Conservation (phyloP, 208 protist genomes). For the Naegleria fowleri region DNA sequence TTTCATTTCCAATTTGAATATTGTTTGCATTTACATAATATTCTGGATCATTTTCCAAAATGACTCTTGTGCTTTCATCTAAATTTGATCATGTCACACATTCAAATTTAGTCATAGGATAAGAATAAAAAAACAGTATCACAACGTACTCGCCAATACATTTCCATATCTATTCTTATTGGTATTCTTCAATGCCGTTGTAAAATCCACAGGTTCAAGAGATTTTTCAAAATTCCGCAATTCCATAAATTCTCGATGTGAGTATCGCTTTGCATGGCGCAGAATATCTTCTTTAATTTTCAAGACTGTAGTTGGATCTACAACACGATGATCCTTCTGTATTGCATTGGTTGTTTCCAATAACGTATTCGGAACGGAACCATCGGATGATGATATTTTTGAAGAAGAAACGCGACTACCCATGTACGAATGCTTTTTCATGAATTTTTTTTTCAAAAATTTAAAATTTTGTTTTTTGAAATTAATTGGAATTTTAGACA, state of each 20-base stretch:
- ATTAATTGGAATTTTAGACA: too few species aligned
- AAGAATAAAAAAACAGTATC: background rate
- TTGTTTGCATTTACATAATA: background rate
- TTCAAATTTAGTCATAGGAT: too few species aligned
- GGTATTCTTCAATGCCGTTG: background rate
- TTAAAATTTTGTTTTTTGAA: too few species aligned
- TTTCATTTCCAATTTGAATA: background rate
- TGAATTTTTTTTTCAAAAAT: too few species aligned
- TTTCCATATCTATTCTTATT: background rate
- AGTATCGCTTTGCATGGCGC: background rate
- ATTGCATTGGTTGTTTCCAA: background rate
- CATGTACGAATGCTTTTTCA: too few species aligned
- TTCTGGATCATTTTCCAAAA: background rate
- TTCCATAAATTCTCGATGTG: background rate
- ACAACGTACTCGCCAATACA: background rate
- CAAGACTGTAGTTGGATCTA: background rate
- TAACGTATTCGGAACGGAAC: background rate
- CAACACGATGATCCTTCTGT: background rate
- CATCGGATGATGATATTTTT: too few species aligned
- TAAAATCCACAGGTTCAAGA: background rate
- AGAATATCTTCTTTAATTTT: background rate
- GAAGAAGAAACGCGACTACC: too few species aligned
- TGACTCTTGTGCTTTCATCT: background rate
- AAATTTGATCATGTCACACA: background rate
- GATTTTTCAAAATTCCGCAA: background rate